Base-by-base conservation (phyloP, 768 basidiomycete species). In the Crepidotus variabilis region DNA sequence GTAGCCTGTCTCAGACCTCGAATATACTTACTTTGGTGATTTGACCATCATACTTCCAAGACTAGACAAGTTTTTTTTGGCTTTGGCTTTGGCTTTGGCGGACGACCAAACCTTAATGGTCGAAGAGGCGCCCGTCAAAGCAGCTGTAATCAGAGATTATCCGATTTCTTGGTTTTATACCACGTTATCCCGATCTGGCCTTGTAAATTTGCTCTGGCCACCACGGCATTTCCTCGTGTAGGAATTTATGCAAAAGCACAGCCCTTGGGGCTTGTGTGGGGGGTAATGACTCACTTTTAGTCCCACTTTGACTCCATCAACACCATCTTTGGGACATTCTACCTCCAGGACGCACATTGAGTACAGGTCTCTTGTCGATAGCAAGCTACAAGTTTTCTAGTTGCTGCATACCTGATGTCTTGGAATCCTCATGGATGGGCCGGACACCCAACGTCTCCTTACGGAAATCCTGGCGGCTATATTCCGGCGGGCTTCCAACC, bases 201-300 rank as follows among this genome's bases (percentile, higher is more conserved):
- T 4, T 43, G 35, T 1, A 23, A 3, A 24, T 24, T n/a, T n/a
- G n/a, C 51, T 6, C 13, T 34, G 35, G 51, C 35, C 8, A 24
- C 45, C 33, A 52, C 51, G 35, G 35, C 51, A 3, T 35, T 52
- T 52, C 51, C 51, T 52, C 45, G 35, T n/a, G 20, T 22, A 52
- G 45, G 35, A 52, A 35, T 39, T 28, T 3, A 4, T 28, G 28
- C 28, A 8, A 3, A 28, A 28, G 8, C 28, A 28, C 28, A 28
- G 28, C 28, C 28, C 28, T 28, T 28, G 28, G 8, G 28, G 8
- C 28, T 8, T 3, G 28, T 28, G 28, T 28, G 28, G 28, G 28
- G 28, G 4, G 28, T 28, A 28, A 28, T 28, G 28, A 28, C 28
- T 28, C 28, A 28, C 28, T 28, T 28, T 28, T 8, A 8, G 28